These are phyloP conservation scores for Marchantia paleacea DNA, from an alignment of 225 moss, liverwort and hornwort species.

Conservation along the genomic window DNA sequence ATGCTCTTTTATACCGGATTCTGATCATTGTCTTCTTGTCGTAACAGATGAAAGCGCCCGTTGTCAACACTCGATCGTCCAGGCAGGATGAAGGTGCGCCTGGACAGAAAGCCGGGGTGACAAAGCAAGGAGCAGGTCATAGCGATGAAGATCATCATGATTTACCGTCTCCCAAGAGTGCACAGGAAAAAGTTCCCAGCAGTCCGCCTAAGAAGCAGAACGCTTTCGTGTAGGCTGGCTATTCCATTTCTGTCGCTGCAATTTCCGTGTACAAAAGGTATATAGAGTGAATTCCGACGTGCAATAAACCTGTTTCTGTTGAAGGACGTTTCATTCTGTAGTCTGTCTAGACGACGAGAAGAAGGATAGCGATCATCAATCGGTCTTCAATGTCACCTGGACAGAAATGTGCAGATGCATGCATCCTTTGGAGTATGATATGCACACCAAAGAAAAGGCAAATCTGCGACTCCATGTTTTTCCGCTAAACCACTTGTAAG, in stretches of 20 bases:
- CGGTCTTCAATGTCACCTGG: neutral
- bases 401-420: neutral
- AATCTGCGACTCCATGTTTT: neutral
- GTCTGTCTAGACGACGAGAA: neutral
- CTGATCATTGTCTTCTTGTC: neutral
- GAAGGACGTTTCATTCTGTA: neutral
- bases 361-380: neutral
- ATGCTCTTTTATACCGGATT: too few relatives aligned
- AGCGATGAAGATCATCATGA: neutral
- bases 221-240: slow-evolving; percentile 15
- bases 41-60: neutral
- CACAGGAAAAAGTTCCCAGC: neutral
- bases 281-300: neutral
- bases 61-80: neutral
- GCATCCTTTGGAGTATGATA: neutral
- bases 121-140: neutral
- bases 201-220: slow-evolving; percentile 20
- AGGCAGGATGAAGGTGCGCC: neutral
- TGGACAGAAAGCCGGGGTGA: neutral
- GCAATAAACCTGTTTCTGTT: neutral
- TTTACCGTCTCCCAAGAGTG: neutral
- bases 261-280: neutral
- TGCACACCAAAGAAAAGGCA: neutral
- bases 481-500: neutral
- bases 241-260: neutral